These are phyloP conservation scores for Sisymbrium altissimum DNA, from an alignment of 345 rosid species.

Conservation along the genomic window DNA sequence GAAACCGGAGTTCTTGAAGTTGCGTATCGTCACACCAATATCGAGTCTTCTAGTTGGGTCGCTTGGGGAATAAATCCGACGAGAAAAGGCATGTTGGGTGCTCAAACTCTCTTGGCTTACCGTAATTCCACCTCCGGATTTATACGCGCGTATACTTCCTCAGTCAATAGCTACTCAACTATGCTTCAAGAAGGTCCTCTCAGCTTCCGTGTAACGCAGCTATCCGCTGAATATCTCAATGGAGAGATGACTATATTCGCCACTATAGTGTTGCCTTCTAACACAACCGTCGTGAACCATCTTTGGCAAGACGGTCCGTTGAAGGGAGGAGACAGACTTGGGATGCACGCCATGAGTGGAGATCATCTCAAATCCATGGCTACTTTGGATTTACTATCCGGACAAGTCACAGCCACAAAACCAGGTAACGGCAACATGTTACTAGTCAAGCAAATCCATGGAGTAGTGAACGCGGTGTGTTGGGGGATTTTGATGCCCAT, in stretches of 20 bases:
- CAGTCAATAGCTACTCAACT: too few species aligned
- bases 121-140: constrained; percentile 2
- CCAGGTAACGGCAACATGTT: neutral
- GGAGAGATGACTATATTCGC: constrained; percentile 61
- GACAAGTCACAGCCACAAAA: constrained; percentile 30
- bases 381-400: constrained; percentile 53
- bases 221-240: constrained; percentile 12
- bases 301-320: constrained; percentile 77
- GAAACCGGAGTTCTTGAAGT: too few species aligned
- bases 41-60: constrained; percentile 19
- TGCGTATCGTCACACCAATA: constrained; percentile 41
- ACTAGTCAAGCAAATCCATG: constrained; percentile 48
- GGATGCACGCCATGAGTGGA: constrained; percentile 42
- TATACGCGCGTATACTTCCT: too few species aligned
- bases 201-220: constrained; percentile 48
- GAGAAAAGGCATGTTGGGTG: neutral
- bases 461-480: constrained; percentile 12
- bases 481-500: constrained; percentile 35
- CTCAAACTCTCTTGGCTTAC: constrained; percentile 55
- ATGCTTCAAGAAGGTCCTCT: constrained; percentile 42
- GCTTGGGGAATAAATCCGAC: constrained; percentile 47
- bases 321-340: constrained; percentile 18
- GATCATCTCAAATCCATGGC: constrained; percentile 55
- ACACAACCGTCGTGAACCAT: constrained; percentile 45
- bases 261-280: constrained; percentile 37